Percentiles rank a stretch among this genome's conserved stretches.
phyloP scores from a whole-genome alignment of 305 asterid species.

The Rubia peregrina region DNA sequence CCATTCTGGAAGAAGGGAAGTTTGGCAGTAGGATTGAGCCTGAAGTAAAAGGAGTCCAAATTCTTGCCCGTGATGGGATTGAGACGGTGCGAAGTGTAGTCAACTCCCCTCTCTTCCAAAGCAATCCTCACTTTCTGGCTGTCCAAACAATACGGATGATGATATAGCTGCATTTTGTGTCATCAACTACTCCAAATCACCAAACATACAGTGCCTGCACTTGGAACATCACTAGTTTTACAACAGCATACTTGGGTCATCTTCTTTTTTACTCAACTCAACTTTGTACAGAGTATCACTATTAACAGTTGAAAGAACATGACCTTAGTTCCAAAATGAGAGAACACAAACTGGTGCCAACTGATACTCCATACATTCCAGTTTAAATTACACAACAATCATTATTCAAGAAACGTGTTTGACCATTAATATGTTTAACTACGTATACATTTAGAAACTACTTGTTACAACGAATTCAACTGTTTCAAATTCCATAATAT shows the following conservation, averaged over 20 bases:
- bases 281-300: neutral
- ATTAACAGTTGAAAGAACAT: neutral
- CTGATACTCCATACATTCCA: too few species aligned
- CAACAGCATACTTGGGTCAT: too few species aligned
- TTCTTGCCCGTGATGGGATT: slow-evolving; percentile 93
- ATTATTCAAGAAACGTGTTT: too few species aligned
- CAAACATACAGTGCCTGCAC: neutral
- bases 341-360: too few species aligned
- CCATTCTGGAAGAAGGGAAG: slow-evolving; percentile 97
- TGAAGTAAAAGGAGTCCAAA: slow-evolving; percentile 62
- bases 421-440: too few species aligned
- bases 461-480: too few species aligned
- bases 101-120: slow-evolving; percentile 79
- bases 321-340: neutral
- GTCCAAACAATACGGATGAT: slow-evolving; percentile 84
- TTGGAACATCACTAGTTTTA: too few species aligned
- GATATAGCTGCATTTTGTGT: slow-evolving; percentile 74
- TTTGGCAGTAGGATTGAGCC: slow-evolving; percentile 64
- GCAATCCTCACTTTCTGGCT: slow-evolving; percentile 96
- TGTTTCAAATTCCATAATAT: too few species aligned
- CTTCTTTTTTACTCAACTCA: too few species aligned
- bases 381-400: too few species aligned
- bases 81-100: slow-evolving; percentile 78
- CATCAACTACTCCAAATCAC: slow-evolving; percentile 10
- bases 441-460: too few species aligned